Evolutionary conservation across 345 rosid species (phyloP), one percentile per base, ranked within the genome.

Genomic region (Cardamine chenopodiifolia): DNA sequence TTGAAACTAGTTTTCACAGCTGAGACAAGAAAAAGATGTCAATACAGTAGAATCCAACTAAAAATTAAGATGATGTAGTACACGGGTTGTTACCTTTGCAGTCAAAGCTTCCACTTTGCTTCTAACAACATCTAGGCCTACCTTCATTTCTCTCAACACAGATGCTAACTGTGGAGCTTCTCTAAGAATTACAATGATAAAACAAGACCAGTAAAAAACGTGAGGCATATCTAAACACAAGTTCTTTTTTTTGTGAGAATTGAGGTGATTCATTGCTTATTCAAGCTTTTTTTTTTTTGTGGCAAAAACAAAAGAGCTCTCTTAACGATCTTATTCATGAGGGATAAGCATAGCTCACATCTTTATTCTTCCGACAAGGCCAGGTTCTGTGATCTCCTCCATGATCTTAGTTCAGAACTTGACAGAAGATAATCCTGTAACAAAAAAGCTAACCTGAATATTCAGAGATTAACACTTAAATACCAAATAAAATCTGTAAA

Each of bases 71-170:
- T 29, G 57, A 1, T 35, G 26, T 10, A 34, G 14, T 3, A 22
- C 7, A 3, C 37, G 45, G 39, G 19, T 55, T 28, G 0, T 1
- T 47, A 95, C 97, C 92, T 89, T 92, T 9, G 81, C 86, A 53
- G 90, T 95, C 50, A 92, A 82, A 80, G 82, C 86, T 66, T 87
- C 85, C 56, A 92, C 94, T 82, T 89, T 92, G 76, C 49, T 79
- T 59, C 80, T 92, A 76, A 90, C 90, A 2, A 59, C 66, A 77
- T 95, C 97, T n/a, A 90, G 80, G 6, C 89, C 97, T 49, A 81
- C 87, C 70, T 86, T 92, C 87, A 90, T 89, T 25, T 92, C 99
- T 75, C 68, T 92, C 84, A 95, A 71, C 57, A 85, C 75, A 0
- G 82, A 52, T 58, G 80, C 88, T 70, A 95, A 77, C 61, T 85